Percentiles rank a stretch among this genome's conserved stretches.
Evolutionary conservation across 768 basidiomycete species (phyloP).

Genomic region (Coprinellus micaceus): DNA sequence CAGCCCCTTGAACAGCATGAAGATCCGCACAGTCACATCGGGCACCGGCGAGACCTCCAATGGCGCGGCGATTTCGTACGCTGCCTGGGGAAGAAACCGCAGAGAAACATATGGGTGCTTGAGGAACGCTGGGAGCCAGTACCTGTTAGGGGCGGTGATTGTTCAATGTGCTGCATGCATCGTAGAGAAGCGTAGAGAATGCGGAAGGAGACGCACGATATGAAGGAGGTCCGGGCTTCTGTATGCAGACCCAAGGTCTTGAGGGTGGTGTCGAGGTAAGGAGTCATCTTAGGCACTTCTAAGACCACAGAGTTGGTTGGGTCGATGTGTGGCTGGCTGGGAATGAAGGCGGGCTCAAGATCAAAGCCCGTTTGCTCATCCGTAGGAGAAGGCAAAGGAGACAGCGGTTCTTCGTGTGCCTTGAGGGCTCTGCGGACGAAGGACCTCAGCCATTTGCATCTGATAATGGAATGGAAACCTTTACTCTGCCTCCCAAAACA

Average conservation of each 20-base stretch:
- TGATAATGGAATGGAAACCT: conserved; percentile 5
- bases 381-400: background rate
- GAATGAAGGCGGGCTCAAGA: background rate
- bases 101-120: conserved; percentile 39
- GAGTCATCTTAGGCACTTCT: conserved; percentile 23
- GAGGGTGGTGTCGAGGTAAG: conserved; percentile 34
- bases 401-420: background rate
- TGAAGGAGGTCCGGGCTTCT: conserved; percentile 43
- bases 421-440: background rate
- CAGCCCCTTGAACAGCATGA: conserved; percentile 46
- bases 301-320: conserved; percentile 30
- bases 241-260: conserved; percentile 34
- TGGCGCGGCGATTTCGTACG: conserved; percentile 38
- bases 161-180: background rate
- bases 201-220: conserved; percentile 31
- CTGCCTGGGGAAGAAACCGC: conserved; percentile 41
- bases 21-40: conserved; percentile 41
- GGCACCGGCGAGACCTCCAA: conserved; percentile 37
- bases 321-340: conserved; percentile 9
- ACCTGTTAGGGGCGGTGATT: conserved; percentile 18
- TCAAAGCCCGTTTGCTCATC: background rate
- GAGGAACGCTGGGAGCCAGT: conserved; percentile 42
- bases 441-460: background rate
- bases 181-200: background rate
- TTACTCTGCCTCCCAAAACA: conserved; percentile 38